Evolutionary conservation across 257 asterid species (phyloP), one percentile per base, ranked within the genome.

Genomic region (Scutellaria galericulata): DNA sequence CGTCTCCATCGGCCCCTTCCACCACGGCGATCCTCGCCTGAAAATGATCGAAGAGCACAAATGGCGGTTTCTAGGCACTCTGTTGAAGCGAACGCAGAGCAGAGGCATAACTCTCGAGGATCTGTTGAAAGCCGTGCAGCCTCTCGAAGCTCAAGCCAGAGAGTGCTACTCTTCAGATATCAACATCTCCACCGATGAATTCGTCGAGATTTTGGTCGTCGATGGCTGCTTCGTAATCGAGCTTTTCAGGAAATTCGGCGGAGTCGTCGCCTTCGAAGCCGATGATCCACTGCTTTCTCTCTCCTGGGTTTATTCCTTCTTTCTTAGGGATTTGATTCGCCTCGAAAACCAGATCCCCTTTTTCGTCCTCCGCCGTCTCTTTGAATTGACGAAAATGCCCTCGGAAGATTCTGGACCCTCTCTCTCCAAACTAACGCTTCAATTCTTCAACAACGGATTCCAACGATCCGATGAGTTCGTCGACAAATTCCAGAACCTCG

Each of bases 211-310:
- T 86, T 41, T 91, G 81, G 96, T 88, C 22, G 78, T 94, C 12
- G 98, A 94, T 54, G 98, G 98, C 40, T 94, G 98, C 62, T 94
- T 94, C 35, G 70, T 94, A 0, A 80, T 94, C 53, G 98, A 94
- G 68, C 71, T 94, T 31, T 84, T 94, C 14, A 70, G 96, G 72
- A 91, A 85, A 60, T 72, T 94, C 11, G 89, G 86, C 0, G 91
- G 86, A 11, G 73, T 85, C 0, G 80, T 85, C 7, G 81, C 89
- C 2, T 77, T 78, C 10, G 95, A 93, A 9, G 76, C 76, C 22
- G 91, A 85, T 40, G 96, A 93, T 79, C 98, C 98, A 0, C 66
- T 93, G 48, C 78, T 86, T 1, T 78, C 89, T 0, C 66, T 91
- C 79, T 86, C 96, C 0, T 93, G 98, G 98, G 81, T 91, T 0